Conservation (phyloP, 805 yeast genomes). For the Suhomyces pyralidae region DNA sequence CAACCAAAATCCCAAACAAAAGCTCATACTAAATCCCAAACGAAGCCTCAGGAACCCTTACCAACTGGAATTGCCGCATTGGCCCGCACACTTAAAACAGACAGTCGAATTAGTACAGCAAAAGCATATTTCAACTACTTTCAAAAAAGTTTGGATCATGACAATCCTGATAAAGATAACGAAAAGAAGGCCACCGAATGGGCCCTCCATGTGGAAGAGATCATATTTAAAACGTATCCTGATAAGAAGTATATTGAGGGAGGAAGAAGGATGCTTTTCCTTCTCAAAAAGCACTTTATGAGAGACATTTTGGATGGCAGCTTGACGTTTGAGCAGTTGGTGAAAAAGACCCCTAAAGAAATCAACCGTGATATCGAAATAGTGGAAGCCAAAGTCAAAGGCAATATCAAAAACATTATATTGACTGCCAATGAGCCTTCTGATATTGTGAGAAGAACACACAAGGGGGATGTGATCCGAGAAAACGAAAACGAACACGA, state of each 20-base stretch:
- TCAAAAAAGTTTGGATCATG: conserved; percentile 35
- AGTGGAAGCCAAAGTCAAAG: conserved; percentile 68
- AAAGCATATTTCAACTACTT: conserved; percentile 51
- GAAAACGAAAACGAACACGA: conserved; percentile 38
- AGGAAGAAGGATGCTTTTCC: conserved; percentile 63
- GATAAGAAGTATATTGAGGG: conserved; percentile 58
- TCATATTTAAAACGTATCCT: conserved; percentile 33
- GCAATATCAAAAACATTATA: conserved; percentile 66
- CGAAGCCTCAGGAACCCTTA: not conserved
- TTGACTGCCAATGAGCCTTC: conserved; percentile 51
- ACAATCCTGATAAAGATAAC: conserved; percentile 17
- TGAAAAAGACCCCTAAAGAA: conserved; percentile 66
- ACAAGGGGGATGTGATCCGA: conserved; percentile 83
- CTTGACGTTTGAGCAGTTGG: conserved; percentile 57
- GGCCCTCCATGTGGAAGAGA: conserved; percentile 53
- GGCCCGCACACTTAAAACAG: conserved; percentile 20
- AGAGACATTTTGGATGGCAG: conserved; percentile 53
- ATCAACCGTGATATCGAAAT: conserved; percentile 74
- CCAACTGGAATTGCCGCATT: conserved; percentile 8
- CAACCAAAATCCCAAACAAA: not conserved
- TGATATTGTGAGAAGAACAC: conserved; percentile 74
- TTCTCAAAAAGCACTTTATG: conserved; percentile 60
- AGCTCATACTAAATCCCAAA: not conserved
- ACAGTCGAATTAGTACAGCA: conserved; percentile 47
- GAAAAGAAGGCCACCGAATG: conserved; percentile 40